These are phyloP conservation scores for Raddia guianensis DNA, from an alignment of 176 grass and related monocot genomes.

Conservation along the genomic window DNA sequence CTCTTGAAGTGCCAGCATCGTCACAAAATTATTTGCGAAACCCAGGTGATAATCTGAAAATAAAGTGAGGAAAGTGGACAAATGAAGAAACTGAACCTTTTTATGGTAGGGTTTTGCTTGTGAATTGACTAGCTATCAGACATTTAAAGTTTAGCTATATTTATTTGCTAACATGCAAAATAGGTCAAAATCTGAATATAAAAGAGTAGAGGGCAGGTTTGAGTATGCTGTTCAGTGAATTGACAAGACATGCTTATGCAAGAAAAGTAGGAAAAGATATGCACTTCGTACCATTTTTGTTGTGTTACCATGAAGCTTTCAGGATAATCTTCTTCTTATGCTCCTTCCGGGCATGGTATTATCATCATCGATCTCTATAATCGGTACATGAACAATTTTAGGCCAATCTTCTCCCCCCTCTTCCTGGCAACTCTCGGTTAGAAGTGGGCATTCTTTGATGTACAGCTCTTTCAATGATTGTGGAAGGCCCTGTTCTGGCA, in stretches of 20 bases:
- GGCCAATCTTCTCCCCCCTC: slow-evolving; percentile 41
- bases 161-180: not conserved
- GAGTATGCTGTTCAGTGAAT: not conserved
- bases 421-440: slow-evolving; percentile 48
- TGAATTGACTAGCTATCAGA: not conserved
- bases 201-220: not conserved
- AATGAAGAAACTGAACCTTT: not conserved
- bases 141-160: not conserved
- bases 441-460: slow-evolving; percentile 57
- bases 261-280: not conserved
- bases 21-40: slow-evolving; percentile 9
- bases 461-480: slow-evolving; percentile 51
- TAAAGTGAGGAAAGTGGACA: not conserved
- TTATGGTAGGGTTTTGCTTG: not conserved
- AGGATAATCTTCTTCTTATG: slow-evolving; percentile 33
- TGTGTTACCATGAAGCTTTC: not conserved
- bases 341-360: not conserved
- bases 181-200: not conserved
- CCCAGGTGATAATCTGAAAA: slow-evolving; percentile 27
- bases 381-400: slow-evolving; percentile 65
- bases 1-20: not conserved
- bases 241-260: slow-evolving; percentile 1
- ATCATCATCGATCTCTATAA: slow-evolving; percentile 40
- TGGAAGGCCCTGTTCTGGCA: slow-evolving; percentile 54
- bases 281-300: slow-evolving; percentile 28